Base-by-base conservation (phyloP, 2,329 filamentous ascomycete genomes). In the Leptographium galeiforme region DNA sequence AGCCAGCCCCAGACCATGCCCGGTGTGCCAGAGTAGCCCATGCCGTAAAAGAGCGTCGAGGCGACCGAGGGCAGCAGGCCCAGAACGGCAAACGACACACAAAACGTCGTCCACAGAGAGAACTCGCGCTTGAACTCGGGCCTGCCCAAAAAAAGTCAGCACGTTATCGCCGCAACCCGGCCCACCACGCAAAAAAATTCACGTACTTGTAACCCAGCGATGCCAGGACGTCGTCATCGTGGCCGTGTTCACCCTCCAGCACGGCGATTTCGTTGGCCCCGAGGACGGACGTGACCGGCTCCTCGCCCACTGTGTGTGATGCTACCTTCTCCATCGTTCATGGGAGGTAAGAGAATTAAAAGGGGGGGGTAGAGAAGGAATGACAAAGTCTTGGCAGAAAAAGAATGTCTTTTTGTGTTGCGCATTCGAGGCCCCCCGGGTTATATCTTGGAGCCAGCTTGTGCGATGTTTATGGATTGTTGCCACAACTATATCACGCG, bases 1-100 rank as follows among this genome's bases (percentile, higher is more conserved):
- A 87, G 67, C 84, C 85, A 89, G 6, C 84, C 85, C 84, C 84
- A 88, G 2, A 81, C 82, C 81, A 87, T 85, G 30, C 81, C 81
- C 55, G 72, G 75, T 0, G 74, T 78, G 6, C 77, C 57, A 61
- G 65, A 64, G 33, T 68, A 68, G 45, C 73, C 72, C 68, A 81
- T 79, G 58, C 84, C 84, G 73, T 87, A 88, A 62, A 76, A 83
- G 58, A 89, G 67, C 0, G 84, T 88, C 57, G 77, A 82, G 1
- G 84, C 84, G 61, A 88, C 86, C 56, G 79, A 85, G 0, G 84
- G 85, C 50, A 88, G 66, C 48, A 88, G 65, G 1, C 85, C 85
- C 53, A 88, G 69, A 12, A 88, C 83, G 8, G 85, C 83, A 64
- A 88, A 88, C 53, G 77, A 82, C 43, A 88, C 83, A 59, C 82